Percentiles rank a stretch among this genome's conserved stretches.
Evolutionary conservation across 2,329 filamentous ascomycete species (phyloP).

Genomic region (Aspergillus amoenus): DNA sequence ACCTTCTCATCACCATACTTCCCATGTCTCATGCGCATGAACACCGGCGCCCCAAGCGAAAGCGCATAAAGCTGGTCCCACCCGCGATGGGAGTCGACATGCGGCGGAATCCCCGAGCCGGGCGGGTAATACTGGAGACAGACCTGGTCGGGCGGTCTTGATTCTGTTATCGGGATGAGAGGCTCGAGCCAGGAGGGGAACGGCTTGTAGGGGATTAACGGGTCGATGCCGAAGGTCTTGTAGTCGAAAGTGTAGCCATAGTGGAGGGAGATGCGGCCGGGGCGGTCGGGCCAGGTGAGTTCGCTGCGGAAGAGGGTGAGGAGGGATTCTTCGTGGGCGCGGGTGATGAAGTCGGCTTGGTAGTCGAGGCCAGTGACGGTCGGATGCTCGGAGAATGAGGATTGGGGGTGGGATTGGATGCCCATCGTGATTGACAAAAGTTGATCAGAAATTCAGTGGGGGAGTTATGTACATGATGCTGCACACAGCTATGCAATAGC

Average conservation of each 20-base stretch:
- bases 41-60: conserved; percentile 30
- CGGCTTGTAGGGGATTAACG: conserved; percentile 48
- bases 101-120: conserved; percentile 60
- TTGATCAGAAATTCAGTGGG: too few species aligned
- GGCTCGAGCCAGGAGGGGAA: conserved; percentile 55
- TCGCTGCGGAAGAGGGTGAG: conserved; percentile 47
- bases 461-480: too few species aligned
- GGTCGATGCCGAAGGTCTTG: conserved; percentile 57
- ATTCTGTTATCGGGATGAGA: conserved; percentile 48
- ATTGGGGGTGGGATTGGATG: background rate
- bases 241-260: conserved; percentile 61
- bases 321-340: conserved; percentile 47
- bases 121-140: conserved; percentile 62
- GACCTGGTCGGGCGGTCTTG: conserved; percentile 55
- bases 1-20: conserved; percentile 24
- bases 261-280: conserved; percentile 52
- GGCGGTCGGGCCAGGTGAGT: conserved; percentile 49
- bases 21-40: conserved; percentile 33
- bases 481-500: too few species aligned
- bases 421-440: background rate
- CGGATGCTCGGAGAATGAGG: background rate
- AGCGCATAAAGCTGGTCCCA: conserved; percentile 41
- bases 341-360: conserved; percentile 50
- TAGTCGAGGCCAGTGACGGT: conserved; percentile 29
- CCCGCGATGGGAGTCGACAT: conserved; percentile 58